These are phyloP conservation scores for Cyberlindnera euphorbiiphila DNA, from an alignment of 805 yeast genomes.

Conservation along the genomic window DNA sequence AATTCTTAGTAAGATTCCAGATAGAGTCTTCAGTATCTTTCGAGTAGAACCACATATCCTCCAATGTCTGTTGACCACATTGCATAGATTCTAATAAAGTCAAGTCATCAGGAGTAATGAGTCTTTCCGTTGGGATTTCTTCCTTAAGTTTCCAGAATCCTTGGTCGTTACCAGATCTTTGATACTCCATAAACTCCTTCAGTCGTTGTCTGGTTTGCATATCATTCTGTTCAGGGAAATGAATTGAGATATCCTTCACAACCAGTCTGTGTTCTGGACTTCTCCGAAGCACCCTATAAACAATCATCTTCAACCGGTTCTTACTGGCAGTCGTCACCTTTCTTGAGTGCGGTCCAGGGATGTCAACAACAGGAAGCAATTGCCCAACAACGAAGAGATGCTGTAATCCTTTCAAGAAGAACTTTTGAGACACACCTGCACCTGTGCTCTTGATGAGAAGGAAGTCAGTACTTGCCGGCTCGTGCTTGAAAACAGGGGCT, in stretches of 20 bases:
- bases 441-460: slow-evolving; percentile 77
- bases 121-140: slow-evolving; percentile 64
- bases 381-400: slow-evolving; percentile 88
- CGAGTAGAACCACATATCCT: slow-evolving; percentile 65
- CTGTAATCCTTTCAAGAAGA: slow-evolving; percentile 63
- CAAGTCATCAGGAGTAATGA: slow-evolving; percentile 91
- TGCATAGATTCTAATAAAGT: slow-evolving; percentile 87
- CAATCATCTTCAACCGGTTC: slow-evolving; percentile 90
- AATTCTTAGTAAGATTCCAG: slow-evolving; percentile 91
- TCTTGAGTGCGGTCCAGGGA: slow-evolving; percentile 97
- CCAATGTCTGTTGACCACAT: slow-evolving; percentile 83
- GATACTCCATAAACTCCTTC: slow-evolving; percentile 97
- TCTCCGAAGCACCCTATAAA: slow-evolving; percentile 77
- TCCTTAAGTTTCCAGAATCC: slow-evolving; percentile 92
- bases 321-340: slow-evolving; percentile 91
- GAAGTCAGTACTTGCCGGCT: slow-evolving; percentile 73
- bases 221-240: slow-evolving; percentile 95
- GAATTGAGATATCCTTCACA: slow-evolving; percentile 83
- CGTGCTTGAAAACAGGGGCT: slow-evolving; percentile 92
- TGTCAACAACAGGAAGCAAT: slow-evolving; percentile 85
- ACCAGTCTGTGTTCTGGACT: slow-evolving; percentile 69
- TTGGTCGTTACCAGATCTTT: slow-evolving; percentile 89
- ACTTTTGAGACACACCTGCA: slow-evolving; percentile 62
- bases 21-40: slow-evolving; percentile 79
- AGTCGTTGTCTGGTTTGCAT: slow-evolving; percentile 95